Percentiles rank a stretch among this genome's conserved stretches.
phyloP scores from a whole-genome alignment of 768 basidiomycete genomes.

The Exidia glandulosa region DNA sequence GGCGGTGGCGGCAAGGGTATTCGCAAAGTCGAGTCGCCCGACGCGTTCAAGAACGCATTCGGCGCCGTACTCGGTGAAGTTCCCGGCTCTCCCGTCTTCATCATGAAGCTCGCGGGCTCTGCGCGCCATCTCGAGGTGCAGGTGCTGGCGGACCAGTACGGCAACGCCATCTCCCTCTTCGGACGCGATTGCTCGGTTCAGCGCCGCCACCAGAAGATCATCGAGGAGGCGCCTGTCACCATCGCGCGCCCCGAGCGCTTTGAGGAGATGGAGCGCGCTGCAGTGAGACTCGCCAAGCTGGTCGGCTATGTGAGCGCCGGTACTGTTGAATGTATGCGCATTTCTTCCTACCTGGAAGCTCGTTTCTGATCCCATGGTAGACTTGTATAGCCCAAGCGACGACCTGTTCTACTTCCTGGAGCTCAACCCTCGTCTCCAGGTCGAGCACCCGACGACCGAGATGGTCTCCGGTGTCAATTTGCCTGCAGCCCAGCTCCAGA shows the following conservation, averaged over 20 bases:
- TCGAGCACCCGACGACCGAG: conserved; percentile 98
- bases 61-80: conserved; percentile 92
- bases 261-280: conserved; percentile 96
- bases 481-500: conserved; percentile 91
- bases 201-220: conserved; percentile 98
- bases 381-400: conserved; percentile 89
- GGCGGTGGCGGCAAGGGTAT: conserved; percentile 99
- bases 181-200: conserved; percentile 99
- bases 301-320: conserved; percentile 99
- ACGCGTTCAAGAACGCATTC: conserved; percentile 89
- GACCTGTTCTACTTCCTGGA: conserved; percentile 97
- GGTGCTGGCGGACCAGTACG: conserved; percentile 97
- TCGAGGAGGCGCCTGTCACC: conserved; percentile 98
- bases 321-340: conserved; percentile 87
- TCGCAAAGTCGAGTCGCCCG: conserved; percentile 78
- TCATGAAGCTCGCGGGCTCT: conserved; percentile 98
- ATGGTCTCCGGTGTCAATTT: conserved; percentile 99
- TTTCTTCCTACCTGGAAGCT: conserved; percentile 6
- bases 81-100: conserved; percentile 97
- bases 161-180: conserved; percentile 96
- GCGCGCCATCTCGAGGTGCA: conserved; percentile 98
- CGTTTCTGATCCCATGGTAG: conserved; percentile 25
- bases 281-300: conserved; percentile 96
- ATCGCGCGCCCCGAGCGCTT: conserved; percentile 89
- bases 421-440: conserved; percentile 97